A percentile compares a stretch with the other conserved stretches of the same genome.
These are phyloP conservation scores for Colletotrichum gigasporum DNA, from an alignment of 2,329 filamentous ascomycete genomes.

Conservation along the genomic window DNA sequence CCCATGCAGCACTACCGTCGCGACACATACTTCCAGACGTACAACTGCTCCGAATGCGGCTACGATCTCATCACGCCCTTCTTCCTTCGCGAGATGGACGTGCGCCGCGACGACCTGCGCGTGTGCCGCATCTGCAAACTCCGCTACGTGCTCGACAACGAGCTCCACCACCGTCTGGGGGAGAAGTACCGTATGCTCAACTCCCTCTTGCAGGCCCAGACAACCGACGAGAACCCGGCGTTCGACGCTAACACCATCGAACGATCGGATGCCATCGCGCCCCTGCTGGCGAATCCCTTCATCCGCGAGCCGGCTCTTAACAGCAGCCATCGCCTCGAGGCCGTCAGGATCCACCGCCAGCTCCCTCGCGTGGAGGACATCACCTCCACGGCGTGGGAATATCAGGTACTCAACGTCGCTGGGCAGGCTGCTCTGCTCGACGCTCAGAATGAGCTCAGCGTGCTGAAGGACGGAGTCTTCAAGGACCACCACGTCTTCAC, in stretches of 20 bases:
- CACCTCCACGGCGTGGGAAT: neutral
- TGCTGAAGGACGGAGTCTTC: neutral
- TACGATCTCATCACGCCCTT: neutral
- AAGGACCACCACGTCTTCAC: neutral
- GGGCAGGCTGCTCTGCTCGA: constrained; percentile 7
- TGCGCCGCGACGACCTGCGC: neutral
- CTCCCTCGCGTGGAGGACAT: neutral
- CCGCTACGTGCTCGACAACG: neutral
- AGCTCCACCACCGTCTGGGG: neutral
- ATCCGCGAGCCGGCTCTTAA: neutral
- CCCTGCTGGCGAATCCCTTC: constrained; percentile 7
- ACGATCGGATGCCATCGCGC: too few species aligned
- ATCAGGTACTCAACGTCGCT: neutral
- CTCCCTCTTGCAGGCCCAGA: neutral
- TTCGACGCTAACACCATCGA: too few species aligned
- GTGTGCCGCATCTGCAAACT: constrained; percentile 13
- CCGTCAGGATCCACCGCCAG: neutral
- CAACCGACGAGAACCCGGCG: neutral
- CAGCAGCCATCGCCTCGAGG: neutral
- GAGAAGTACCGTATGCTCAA: neutral
- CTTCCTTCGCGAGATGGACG: neutral
- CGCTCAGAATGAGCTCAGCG: neutral
- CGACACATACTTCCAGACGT: neutral
- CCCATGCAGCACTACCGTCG: neutral
- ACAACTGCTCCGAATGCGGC: constrained; percentile 2